Base-by-base conservation (phyloP, 768 basidiomycete species). In the Mycena albidolilacea region DNA sequence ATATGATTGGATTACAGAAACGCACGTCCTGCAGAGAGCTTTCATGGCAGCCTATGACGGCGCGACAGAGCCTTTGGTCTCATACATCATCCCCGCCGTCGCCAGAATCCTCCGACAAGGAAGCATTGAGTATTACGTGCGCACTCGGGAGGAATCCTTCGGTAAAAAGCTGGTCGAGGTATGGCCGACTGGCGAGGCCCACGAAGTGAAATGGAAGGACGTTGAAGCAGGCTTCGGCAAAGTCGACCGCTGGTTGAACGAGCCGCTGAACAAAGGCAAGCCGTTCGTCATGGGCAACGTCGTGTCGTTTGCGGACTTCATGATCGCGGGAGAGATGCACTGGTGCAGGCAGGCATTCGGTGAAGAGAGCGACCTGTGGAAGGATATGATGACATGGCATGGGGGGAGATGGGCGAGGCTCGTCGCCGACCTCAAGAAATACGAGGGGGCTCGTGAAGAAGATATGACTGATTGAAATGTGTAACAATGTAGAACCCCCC, bases 341-440 rank as follows among this genome's bases (percentile, higher is more conserved):
- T 87, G 86, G 84, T 75, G 82, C 62, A 82, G 77, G 74, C 17
- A 67, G 11, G 76, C 78, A 4, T 58, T 79, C 15, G 82, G 75
- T 2, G 79, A 73, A 57, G 78, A 78, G 3, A 79, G 78, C 30
- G 72, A 78, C 48, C 72, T 75, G 64, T 87, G 85, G 85, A 74
- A 76, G 50, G 79, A 80, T 8, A 72, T 85, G 1, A 69, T 77
- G 50, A 74, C 72, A 9, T 87, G 84, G 84, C 78, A 88, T 59
- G 77, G 74, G 8, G 86, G 86, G 15, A 74, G 80, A 54, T 87
- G 87, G 87, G 81, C 73, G 11, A 78, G 75, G 30, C 77, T 84
- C 52, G 41, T 83, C 55, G 75, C 77, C 19, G 70, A 72, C n/a
- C 74, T 86, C 50, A 75, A 81, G 55, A 77, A 79, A 60, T 86